Conservation (phyloP, 768 basidiomycete species). For the Suillus bovinus region DNA sequence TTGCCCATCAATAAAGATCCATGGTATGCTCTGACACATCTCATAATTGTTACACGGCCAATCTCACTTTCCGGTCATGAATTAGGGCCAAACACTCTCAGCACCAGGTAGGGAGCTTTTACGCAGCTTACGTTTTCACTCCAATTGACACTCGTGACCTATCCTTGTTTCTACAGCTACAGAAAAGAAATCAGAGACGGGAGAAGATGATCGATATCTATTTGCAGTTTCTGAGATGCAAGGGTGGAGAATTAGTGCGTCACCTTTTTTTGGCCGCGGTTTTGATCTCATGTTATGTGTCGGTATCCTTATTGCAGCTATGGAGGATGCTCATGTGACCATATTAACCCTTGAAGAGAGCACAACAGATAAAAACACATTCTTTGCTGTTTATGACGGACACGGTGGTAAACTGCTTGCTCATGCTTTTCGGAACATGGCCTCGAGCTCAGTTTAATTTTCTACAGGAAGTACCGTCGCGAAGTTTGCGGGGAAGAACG, state of each 20-base stretch:
- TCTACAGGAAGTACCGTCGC: constrained; percentile 77
- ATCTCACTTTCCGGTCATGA: constrained; percentile 10
- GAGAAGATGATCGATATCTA: constrained; percentile 65
- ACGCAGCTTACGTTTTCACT: constrained; percentile 10
- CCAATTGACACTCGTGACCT: constrained; percentile 9
- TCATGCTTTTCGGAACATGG: constrained; percentile 5
- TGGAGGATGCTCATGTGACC: constrained; percentile 94
- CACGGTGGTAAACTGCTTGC: constrained; percentile 72
- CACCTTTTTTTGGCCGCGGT: background rate
- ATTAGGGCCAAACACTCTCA: constrained; percentile 85
- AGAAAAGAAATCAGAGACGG: constrained; percentile 75
- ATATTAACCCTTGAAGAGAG: constrained; percentile 66
- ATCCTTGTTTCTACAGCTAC: constrained; percentile 53
- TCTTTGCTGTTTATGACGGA: constrained; percentile 98
- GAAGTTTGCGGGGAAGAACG: constrained; percentile 79
- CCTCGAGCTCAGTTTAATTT: constrained; percentile 10
- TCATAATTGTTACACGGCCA: constrained; percentile 6
- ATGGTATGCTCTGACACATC: constrained; percentile 25
- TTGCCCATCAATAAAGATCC: constrained; percentile 21
- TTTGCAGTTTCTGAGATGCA: constrained; percentile 96
- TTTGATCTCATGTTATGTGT: constrained; percentile 17
- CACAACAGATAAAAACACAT: constrained; percentile 56
- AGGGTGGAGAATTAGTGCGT: constrained; percentile 97
- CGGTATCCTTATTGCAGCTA: constrained; percentile 53
- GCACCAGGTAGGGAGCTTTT: constrained; percentile 58